Base-by-base conservation (phyloP, 179 eudicot species). In the Patellifolia procumbens region DNA sequence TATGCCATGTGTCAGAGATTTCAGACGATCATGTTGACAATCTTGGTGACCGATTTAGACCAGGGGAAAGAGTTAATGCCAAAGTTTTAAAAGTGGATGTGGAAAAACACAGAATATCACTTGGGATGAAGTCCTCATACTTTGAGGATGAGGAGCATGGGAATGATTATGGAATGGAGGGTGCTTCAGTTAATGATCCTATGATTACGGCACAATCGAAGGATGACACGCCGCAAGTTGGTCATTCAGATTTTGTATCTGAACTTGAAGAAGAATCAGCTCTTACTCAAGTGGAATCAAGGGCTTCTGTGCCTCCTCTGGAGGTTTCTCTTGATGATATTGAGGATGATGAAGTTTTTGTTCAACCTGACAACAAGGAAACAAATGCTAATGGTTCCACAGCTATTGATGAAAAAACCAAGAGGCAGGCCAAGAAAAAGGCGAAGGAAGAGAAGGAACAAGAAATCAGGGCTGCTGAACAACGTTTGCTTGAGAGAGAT, bases 1-100 rank as follows among this genome's bases (percentile, higher is more conserved):
- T 94, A 66, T 94, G 98, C 80, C 98, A 94, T 73, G 76, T 94
- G 34, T 94, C 97, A 24, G 93, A 94, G 91, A 83, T 94, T 85
- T 86, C 98, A 65, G 94, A 92, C 82, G 93, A 91, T 68, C 90
- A 76, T 73, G 68, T 81, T 78, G 94, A 86, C 42, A 67, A 81
- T 74, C 76, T 88, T 72, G 94, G 87, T 74, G 62, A 83, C 55
- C 86, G 81, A 79, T 92, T 88, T 78, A 85, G 72, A 82, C 83
- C 88, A 28, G 96, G 97, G 55, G 92, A 89, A 68, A 84, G 82
- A 81, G 94, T 94, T 43, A 83, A 78, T 19, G 93, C 87, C 26
- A 94, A 89, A 82, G 74, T 94, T 79, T 75, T 91, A 77, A 92
- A 94, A 92, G 88, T 94, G 80, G 97, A 94, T 77, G 81, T 75